Percentiles rank a stretch among this genome's conserved stretches.
These are phyloP conservation scores for Trichoderma pleuroti DNA, from an alignment of 2,329 filamentous ascomycete genomes.

Conservation along the genomic window DNA sequence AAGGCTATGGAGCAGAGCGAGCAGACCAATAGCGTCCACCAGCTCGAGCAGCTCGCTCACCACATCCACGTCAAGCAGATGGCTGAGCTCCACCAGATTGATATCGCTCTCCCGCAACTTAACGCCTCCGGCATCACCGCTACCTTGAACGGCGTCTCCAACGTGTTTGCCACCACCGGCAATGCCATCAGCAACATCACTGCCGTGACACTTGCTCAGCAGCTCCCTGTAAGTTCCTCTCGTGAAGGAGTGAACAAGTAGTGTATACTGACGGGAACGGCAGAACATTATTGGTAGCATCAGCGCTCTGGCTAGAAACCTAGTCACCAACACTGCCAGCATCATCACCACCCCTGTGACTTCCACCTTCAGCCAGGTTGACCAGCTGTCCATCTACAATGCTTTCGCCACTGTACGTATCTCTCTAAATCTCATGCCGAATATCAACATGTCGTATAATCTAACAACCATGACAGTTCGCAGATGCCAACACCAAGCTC, in stretches of 20 bases:
- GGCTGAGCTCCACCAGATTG: not conserved
- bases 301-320: not conserved
- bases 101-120: not conserved
- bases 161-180: constrained; percentile 18
- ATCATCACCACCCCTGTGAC: not conserved
- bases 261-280: not conserved
- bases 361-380: constrained; percentile 5
- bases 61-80: constrained; percentile 1
- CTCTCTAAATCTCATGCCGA: not conserved
- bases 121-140: not conserved
- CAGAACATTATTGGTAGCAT: not conserved
- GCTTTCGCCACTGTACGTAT: constrained; percentile 20
- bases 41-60: not conserved
- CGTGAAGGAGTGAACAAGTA: too few species aligned
- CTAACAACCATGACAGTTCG: constrained; percentile 18
- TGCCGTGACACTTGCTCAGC: not conserved
- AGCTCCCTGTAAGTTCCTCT: not conserved
- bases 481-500: constrained; percentile 21
- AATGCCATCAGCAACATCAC: constrained; percentile 10
- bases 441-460: not conserved
- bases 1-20: not conserved
- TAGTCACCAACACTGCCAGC: not conserved
- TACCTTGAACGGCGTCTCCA: constrained; percentile 19
- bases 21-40: not conserved
- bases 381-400: constrained; percentile 21